These are phyloP conservation scores for Lasiodiplodia hormozganensis DNA, from an alignment of 2,329 filamentous ascomycete genomes.

Conservation along the genomic window DNA sequence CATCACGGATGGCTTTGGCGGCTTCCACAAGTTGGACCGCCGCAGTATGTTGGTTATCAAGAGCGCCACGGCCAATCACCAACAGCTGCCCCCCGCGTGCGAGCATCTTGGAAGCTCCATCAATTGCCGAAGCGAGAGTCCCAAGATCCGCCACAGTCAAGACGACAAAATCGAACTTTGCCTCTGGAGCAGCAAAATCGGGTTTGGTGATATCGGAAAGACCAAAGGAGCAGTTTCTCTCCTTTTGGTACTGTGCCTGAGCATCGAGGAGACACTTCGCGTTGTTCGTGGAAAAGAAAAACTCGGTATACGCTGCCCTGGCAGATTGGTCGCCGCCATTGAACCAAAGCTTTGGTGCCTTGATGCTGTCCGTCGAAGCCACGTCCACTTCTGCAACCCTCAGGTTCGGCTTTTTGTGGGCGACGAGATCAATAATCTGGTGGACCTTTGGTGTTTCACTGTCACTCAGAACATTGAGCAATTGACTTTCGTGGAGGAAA, in stretches of 20 bases:
- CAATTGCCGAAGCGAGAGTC: background rate
- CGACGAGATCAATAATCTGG: slow-evolving; percentile 41
- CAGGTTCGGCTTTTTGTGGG: slow-evolving; percentile 45
- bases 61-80: background rate
- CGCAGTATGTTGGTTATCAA: too few species aligned
- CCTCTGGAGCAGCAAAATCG: background rate
- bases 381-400: slow-evolving; percentile 45
- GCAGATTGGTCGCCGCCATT: background rate
- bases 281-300: too few species aligned
- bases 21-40: too few species aligned
- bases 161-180: background rate
- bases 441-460: too few species aligned
- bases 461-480: too few species aligned
- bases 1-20: too few species aligned
- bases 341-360: slow-evolving; percentile 5
- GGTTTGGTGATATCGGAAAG: too few species aligned
- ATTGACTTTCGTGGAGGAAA: too few species aligned
- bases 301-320: too few species aligned
- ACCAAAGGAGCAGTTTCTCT: background rate
- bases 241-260: too few species aligned
- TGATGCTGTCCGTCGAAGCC: slow-evolving; percentile 30
- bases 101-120: background rate
- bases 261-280: too few species aligned
- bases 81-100: background rate
- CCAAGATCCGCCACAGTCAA: background rate